Evolutionary conservation across 345 rosid genomes (phyloP).

Genomic region (Hirschfeldia incana): DNA sequence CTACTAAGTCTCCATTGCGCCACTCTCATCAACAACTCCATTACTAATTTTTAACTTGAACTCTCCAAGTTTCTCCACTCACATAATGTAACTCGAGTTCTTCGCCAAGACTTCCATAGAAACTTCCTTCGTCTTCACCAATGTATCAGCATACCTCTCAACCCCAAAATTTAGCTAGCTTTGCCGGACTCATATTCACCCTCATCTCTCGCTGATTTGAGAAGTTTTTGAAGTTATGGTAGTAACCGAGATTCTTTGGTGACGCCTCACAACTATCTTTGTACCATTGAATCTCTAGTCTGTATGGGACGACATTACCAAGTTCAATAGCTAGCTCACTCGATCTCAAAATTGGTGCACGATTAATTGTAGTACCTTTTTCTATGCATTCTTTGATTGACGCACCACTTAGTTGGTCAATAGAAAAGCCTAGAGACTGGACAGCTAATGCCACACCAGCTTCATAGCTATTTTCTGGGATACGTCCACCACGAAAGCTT

Average conservation of each 20-base stretch:
- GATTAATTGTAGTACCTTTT: slow-evolving; percentile 44
- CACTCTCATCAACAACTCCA: slow-evolving; percentile 3
- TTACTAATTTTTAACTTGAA: slow-evolving; percentile 35
- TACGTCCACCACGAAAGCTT: slow-evolving; percentile 38
- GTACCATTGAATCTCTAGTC: slow-evolving; percentile 69
- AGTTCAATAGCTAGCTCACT: slow-evolving; percentile 55
- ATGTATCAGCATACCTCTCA: slow-evolving; percentile 38
- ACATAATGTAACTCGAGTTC: slow-evolving; percentile 67
- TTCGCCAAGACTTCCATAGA: slow-evolving; percentile 62
- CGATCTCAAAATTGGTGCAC: slow-evolving; percentile 53
- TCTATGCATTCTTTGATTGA: slow-evolving; percentile 47
- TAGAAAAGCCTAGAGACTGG: slow-evolving; percentile 57
- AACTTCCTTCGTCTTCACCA: slow-evolving; percentile 62
- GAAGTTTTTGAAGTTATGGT: slow-evolving; percentile 66
- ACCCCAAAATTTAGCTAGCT: slow-evolving; percentile 78
- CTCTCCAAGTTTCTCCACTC: slow-evolving; percentile 49
- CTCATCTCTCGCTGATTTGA: slow-evolving; percentile 50
- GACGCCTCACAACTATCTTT: slow-evolving; percentile 53
- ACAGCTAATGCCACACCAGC: slow-evolving; percentile 65
- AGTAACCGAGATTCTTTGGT: slow-evolving; percentile 59
- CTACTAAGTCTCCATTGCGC: slow-evolving; percentile 34
- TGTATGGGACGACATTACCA: slow-evolving; percentile 44
- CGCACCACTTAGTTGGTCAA: slow-evolving; percentile 40
- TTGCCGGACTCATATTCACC: slow-evolving; percentile 60
- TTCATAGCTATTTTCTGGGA: slow-evolving; percentile 60